Evolutionary conservation across 129 eudicot species (phyloP).

Genomic region (Centaurea solstitialis): DNA sequence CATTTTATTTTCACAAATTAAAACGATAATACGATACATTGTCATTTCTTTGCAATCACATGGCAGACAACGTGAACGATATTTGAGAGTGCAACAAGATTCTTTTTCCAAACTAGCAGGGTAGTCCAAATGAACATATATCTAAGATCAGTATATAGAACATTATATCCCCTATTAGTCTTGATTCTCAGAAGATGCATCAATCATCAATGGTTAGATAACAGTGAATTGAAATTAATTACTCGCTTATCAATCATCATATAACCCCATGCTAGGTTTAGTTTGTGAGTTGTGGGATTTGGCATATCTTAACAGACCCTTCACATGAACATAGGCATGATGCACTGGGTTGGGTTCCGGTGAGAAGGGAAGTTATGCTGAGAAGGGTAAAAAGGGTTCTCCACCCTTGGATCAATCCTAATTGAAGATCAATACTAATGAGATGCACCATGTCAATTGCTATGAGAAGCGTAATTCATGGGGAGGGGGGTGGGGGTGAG

Average conservation of each 20-base stretch:
- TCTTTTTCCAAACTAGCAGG: neutral
- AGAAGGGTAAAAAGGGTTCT: neutral
- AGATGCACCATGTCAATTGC: too few relatives aligned
- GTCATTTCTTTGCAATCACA: conserved; percentile 11
- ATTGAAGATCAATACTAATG: too few relatives aligned
- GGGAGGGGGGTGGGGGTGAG: too few relatives aligned
- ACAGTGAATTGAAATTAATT: neutral
- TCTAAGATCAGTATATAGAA: neutral
- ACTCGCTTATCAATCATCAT: neutral
- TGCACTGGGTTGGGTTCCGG: neutral
- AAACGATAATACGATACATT: neutral
- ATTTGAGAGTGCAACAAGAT: neutral
- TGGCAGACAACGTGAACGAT: conserved; percentile 11
- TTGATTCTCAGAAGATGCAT: neutral
- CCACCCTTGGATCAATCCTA: too few relatives aligned
- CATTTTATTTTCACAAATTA: neutral
- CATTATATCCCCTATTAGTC: neutral
- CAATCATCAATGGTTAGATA: neutral
- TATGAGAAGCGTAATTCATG: too few relatives aligned
- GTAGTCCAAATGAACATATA: neutral
- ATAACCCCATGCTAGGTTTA: neutral
- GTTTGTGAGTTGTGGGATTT: neutral
- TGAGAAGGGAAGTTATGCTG: neutral
- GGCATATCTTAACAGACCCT: neutral
- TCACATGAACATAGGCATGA: neutral